A percentile compares a stretch with the other conserved stretches of the same genome.
Conservation (phyloP, 306 rosid species). For the Hippophae rhamnoides region DNA sequence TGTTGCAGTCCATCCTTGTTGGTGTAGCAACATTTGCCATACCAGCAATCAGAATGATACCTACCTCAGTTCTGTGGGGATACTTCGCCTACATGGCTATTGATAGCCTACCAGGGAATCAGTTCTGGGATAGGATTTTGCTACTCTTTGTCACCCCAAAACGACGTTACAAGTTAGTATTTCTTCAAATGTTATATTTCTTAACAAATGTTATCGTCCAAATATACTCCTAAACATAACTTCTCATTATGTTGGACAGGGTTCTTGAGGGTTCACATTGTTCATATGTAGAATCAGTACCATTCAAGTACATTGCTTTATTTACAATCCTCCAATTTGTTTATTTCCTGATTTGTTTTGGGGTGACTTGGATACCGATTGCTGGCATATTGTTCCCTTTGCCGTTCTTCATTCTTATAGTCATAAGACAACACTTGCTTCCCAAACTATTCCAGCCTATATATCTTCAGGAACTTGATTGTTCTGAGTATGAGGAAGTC, state of each 20-base stretch:
- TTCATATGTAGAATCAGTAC: constrained; percentile 32
- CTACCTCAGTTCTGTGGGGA: constrained; percentile 46
- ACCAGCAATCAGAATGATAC: constrained; percentile 25
- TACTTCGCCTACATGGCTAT: constrained; percentile 47
- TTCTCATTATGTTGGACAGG: constrained; percentile 18
- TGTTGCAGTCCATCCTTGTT: constrained; percentile 37
- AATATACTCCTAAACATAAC: neutral
- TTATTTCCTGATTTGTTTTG: constrained; percentile 34
- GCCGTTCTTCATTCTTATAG: constrained; percentile 40
- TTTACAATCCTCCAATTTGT: constrained; percentile 32
- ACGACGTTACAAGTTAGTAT: constrained; percentile 35
- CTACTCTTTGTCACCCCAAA: constrained; percentile 31
- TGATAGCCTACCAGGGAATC: constrained; percentile 44
- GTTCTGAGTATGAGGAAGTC: constrained; percentile 34
- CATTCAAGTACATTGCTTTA: constrained; percentile 27
- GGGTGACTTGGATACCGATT: constrained; percentile 44
- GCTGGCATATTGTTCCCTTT: constrained; percentile 45
- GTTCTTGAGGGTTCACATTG: constrained; percentile 38
- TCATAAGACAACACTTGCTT: constrained; percentile 28
- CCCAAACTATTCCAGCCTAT: constrained; percentile 29
- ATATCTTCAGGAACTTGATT: constrained; percentile 40
- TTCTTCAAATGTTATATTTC: neutral
- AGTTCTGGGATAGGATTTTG: constrained; percentile 38
- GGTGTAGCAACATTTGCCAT: constrained; percentile 17
- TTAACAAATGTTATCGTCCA: neutral